phyloP scores from a whole-genome alignment of 805 yeast species.

The Ogataea haglerorum region DNA sequence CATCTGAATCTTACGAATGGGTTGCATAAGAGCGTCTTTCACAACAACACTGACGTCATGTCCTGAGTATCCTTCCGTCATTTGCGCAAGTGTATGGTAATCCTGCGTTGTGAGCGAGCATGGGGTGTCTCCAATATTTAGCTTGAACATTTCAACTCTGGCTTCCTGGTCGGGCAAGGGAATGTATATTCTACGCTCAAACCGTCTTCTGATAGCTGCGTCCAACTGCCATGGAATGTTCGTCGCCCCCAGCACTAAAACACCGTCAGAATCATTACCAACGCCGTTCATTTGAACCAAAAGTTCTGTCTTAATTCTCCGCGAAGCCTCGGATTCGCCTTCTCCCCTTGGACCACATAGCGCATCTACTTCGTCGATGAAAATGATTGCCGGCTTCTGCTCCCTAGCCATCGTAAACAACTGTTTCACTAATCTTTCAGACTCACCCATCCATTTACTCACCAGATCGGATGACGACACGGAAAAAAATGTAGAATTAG shows the following conservation, averaged over 20 bases:
- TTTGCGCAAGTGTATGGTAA: conserved; percentile 72
- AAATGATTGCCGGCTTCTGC: conserved; percentile 90
- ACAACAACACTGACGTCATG: conserved; percentile 96
- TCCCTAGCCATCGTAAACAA: conserved; percentile 95
- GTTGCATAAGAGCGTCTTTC: conserved; percentile 97
- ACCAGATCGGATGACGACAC: conserved; percentile 96
- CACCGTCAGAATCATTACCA: conserved; percentile 91
- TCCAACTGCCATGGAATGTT: conserved; percentile 99
- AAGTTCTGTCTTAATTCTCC: conserved; percentile 93
- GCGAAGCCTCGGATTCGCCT: conserved; percentile 93
- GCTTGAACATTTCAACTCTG: conserved; percentile 87
- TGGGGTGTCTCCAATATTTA: conserved; percentile 88
- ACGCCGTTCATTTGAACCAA: conserved; percentile 99
- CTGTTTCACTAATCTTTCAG: conserved; percentile 93
- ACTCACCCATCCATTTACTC: conserved; percentile 99
- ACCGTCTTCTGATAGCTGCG: conserved; percentile 95
- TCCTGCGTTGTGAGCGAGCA: conserved; percentile 73
- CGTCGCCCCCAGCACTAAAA: conserved; percentile 93
- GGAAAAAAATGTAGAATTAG: conserved; percentile 93
- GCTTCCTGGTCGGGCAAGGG: conserved; percentile 94
- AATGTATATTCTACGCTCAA: conserved; percentile 91
- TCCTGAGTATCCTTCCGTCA: conserved; percentile 98
- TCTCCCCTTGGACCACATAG: conserved; percentile 97
- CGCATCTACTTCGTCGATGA: conserved; percentile 98
- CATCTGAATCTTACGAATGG: conserved; percentile 89